A percentile compares a stretch with the other conserved stretches of the same genome.
Evolutionary conservation across 176 grass and related monocot species (phyloP).

Genomic region (Guadua angustifolia): DNA sequence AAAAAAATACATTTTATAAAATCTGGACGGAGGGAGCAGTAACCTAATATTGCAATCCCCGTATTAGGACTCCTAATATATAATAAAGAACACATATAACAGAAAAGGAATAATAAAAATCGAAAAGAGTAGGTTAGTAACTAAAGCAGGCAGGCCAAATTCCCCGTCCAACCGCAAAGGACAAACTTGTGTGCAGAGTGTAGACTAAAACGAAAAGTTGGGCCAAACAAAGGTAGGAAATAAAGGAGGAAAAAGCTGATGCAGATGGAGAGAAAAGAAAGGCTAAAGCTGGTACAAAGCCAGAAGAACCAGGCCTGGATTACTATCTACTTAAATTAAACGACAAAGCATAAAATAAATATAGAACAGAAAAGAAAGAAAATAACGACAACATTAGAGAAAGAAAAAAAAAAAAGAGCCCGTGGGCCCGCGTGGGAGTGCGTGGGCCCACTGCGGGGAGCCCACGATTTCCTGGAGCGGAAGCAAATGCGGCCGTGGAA

Average conservation of each 20-base stretch:
- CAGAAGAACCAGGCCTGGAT: constrained; percentile 48
- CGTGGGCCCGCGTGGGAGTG: neutral
- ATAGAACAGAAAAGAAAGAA: constrained; percentile 2
- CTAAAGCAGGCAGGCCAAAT: constrained; percentile 55
- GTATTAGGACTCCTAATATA: neutral
- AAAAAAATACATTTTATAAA: no score
- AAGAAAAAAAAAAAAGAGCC: neutral
- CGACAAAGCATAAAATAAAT: constrained; percentile 13
- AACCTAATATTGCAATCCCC: constrained; percentile 43
- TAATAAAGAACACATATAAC: neutral
- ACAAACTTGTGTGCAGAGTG: constrained; percentile 55
- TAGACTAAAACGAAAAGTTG: constrained; percentile 46
- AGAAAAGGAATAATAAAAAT: neutral
- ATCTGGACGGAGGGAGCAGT: no score
- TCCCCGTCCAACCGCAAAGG: constrained; percentile 62
- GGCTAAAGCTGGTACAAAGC: constrained; percentile 56
- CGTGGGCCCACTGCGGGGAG: constrained; percentile 6
- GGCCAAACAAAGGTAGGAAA: constrained; percentile 36
- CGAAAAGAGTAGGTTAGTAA: constrained; percentile 28
- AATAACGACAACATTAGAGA: constrained; percentile 29
- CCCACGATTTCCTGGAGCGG: constrained; percentile 8
- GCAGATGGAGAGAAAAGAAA: constrained; percentile 52
- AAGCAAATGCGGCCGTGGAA: constrained; percentile 3
- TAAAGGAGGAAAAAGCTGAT: constrained; percentile 42
- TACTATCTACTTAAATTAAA: constrained; percentile 54